Evolutionary conservation across 371 early-diverging fungal species (phyloP).

Genomic region (Catenaria anguillulae): DNA sequence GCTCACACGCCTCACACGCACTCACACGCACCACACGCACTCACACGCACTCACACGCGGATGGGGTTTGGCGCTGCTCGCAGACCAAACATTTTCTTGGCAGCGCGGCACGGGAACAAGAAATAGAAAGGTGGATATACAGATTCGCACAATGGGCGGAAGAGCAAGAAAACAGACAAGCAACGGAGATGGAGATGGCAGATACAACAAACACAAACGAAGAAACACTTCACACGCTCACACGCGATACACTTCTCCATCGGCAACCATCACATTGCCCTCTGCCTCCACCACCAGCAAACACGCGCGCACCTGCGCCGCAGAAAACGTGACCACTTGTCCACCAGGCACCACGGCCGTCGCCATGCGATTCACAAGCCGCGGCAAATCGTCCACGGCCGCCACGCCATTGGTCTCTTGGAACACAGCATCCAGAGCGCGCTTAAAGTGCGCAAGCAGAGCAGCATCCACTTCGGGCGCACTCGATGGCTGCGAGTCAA

Average conservation of each 20-base stretch:
- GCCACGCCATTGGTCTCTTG: background rate
- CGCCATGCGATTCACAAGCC: background rate
- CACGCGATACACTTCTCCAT: background rate
- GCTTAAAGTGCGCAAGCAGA: background rate
- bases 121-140: too few species aligned
- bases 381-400: background rate
- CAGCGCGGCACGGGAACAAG: too few species aligned
- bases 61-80: too few species aligned
- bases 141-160: too few species aligned
- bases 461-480: background rate
- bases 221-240: background rate
- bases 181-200: too few species aligned
- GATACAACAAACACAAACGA: too few species aligned
- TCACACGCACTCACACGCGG: too few species aligned
- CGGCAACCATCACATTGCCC: background rate
- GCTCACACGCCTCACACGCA: too few species aligned
- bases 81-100: too few species aligned
- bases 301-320: background rate
- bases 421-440: background rate
- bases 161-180: too few species aligned
- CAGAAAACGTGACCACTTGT: background rate
- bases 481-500: too few species aligned
- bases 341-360: background rate
- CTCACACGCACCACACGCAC: too few species aligned
- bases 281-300: background rate